These are phyloP conservation scores for Amoeboaphelidium occidentale DNA, from an alignment of 371 early-diverging fungal species.

Conservation along the genomic window DNA sequence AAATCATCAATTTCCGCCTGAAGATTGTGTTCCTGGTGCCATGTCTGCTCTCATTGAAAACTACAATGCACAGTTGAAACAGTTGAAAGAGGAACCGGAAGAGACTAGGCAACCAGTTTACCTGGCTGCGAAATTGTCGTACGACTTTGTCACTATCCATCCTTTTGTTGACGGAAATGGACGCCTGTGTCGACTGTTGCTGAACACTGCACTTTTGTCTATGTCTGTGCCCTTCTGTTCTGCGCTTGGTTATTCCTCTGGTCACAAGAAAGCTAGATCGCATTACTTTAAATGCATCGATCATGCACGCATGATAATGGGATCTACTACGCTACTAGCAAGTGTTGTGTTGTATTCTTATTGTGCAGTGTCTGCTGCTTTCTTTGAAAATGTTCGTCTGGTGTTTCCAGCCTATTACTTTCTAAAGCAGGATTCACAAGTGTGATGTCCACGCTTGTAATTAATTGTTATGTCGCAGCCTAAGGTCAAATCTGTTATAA, in stretches of 20 bases:
- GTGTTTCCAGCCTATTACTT: background rate
- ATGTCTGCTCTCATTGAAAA: background rate
- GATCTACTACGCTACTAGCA: background rate
- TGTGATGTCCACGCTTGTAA: too few species aligned
- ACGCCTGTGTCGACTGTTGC: background rate
- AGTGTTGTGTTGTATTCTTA: background rate
- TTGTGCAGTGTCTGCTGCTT: background rate
- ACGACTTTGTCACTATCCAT: background rate
- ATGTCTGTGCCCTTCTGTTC: background rate
- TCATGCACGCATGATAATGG: background rate
- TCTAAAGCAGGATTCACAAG: background rate
- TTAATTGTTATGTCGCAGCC: too few species aligned
- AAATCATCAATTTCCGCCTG: background rate
- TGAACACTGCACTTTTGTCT: background rate
- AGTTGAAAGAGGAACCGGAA: background rate
- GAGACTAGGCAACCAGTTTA: background rate
- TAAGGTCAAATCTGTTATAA: too few species aligned
- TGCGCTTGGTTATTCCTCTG: background rate
- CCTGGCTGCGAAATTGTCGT: background rate
- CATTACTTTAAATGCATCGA: background rate
- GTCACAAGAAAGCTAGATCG: background rate
- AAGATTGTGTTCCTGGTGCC: background rate
- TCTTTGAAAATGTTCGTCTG: background rate
- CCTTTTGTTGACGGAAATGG: background rate
- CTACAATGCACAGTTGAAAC: background rate